Base-by-base conservation (phyloP, 2,329 filamentous ascomycete genomes). In the Magnaporthiopsis incrustans region DNA sequence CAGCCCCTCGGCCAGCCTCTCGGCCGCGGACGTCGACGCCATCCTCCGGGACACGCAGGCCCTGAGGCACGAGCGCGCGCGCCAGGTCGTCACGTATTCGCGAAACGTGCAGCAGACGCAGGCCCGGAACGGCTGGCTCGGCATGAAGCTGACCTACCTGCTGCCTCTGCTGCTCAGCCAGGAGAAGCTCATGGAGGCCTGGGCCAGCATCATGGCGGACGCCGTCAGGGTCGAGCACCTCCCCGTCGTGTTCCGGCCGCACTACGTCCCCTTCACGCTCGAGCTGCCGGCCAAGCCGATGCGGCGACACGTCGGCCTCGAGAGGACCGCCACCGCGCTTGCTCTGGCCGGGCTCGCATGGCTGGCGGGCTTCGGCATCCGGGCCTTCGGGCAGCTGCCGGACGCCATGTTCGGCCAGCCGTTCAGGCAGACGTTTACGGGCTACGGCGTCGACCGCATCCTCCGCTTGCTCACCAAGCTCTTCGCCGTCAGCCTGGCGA, bases 221-320 rank as follows among this genome's bases (percentile, higher is more conserved):
- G 62, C 58, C 4, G 62, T 60, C 8, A 6, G 38, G 6, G 14
- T 64, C 25, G 22, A 60, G 27, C 7, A 57, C 15, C 57, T 22
- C 2, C 62, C 64, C 2, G 33, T 60, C n/a, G 65, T 65, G 2
- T 60, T 58, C n/a, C 61, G 57, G 11, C 62, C 18, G 22, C 62
- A 26, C 3, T 60, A 64, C 22, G 44, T 64, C 14, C 66, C 66
- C 14, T 67, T 63, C 59, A 65, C 63, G 56, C 64, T 65, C 33
- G 66, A 67, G 64, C 66, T 67, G 26, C 64, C 66, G 38, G 22
- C 63, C n/a, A 30, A 50, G 25, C 65, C 64, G 0, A 25, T 15
- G 25, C 2, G 32, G 11, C 30, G n/a, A n/a, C 6, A 8, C 8
- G 14, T 35, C 4, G 22, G 30, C 25, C 27, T 57, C 4, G 44